phyloP scores from a whole-genome alignment of 441 rosid species.

The Erysimum cheiri region DNA sequence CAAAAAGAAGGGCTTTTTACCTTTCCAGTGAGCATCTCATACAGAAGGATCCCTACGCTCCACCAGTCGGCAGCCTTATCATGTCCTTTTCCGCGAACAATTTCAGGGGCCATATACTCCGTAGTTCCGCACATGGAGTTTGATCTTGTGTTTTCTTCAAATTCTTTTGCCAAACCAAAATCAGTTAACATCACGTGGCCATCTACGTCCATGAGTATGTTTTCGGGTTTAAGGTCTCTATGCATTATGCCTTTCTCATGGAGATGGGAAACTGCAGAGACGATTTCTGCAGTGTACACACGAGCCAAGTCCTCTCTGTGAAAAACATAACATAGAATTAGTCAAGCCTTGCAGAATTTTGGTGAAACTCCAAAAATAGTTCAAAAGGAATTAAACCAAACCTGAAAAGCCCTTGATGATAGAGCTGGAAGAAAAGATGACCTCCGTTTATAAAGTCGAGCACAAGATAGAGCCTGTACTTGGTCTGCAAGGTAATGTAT shows the following conservation, averaged over 20 bases:
- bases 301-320: constrained; percentile 93
- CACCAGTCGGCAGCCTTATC: constrained; percentile 98
- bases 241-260: constrained; percentile 96
- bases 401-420: constrained; percentile 97
- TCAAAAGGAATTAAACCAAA: constrained; percentile 25
- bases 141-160: constrained; percentile 83
- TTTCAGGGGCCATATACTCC: constrained; percentile 97
- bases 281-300: constrained; percentile 85
- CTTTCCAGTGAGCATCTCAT: constrained; percentile 96
- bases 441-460: constrained; percentile 96
- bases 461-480: constrained; percentile 86
- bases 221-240: constrained; percentile 97
- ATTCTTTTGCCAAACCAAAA: constrained; percentile 90
- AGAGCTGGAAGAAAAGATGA: constrained; percentile 95
- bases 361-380: neutral
- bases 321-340: constrained; percentile 24
- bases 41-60: constrained; percentile 89
- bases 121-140: constrained; percentile 93
- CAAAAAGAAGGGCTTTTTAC: constrained; percentile 42
- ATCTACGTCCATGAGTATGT: constrained; percentile 80
- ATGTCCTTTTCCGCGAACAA: constrained; percentile 85
- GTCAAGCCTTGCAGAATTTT: neutral
- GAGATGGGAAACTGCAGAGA: constrained; percentile 89
- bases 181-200: constrained; percentile 96
- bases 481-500: constrained; percentile 61